Evolutionary conservation across 2,329 filamentous ascomycete genomes (phyloP).

Genomic region (Colletotrichum spinosum): DNA sequence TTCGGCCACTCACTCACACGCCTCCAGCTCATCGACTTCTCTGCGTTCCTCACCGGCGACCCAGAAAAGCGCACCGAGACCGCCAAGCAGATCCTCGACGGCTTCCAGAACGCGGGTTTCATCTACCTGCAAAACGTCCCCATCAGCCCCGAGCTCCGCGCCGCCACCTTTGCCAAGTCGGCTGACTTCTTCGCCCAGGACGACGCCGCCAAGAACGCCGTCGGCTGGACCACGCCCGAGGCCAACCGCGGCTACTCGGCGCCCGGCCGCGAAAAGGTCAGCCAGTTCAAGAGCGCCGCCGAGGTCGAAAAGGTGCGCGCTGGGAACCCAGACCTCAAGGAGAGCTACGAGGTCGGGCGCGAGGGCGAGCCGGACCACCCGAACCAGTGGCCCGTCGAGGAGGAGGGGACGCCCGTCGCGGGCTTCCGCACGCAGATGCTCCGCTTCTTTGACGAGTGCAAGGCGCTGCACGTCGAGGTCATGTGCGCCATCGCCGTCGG

Average conservation of each 20-base stretch:
- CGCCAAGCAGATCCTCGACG: slow-evolving; percentile 78
- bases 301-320: slow-evolving; percentile 70
- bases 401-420: slow-evolving; percentile 59
- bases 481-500: slow-evolving; percentile 90
- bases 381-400: slow-evolving; percentile 79
- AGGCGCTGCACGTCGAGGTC: slow-evolving; percentile 78
- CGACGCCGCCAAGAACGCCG: slow-evolving; percentile 69
- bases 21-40: slow-evolving; percentile 81
- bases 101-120: slow-evolving; percentile 89
- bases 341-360: slow-evolving; percentile 73
- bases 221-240: slow-evolving; percentile 78
- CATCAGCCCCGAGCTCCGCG: slow-evolving; percentile 69
- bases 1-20: slow-evolving; percentile 30
- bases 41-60: slow-evolving; percentile 74
- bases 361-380: slow-evolving; percentile 70
- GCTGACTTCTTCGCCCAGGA: slow-evolving; percentile 78
- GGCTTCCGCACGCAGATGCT: slow-evolving; percentile 81
- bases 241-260: slow-evolving; percentile 81
- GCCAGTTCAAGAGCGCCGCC: slow-evolving; percentile 61
- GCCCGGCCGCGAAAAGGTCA: slow-evolving; percentile 78
- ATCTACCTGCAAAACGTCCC: slow-evolving; percentile 87
- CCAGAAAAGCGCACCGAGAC: slow-evolving; percentile 70
- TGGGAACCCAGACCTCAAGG: slow-evolving; percentile 73
- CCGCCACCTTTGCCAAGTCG: slow-evolving; percentile 74
- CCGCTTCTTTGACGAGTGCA: slow-evolving; percentile 80